Percentiles rank a stretch among this genome's conserved stretches.
These are phyloP conservation scores for Nigrograna mackinnonii DNA, from an alignment of 2,329 filamentous ascomycete species.

Conservation along the genomic window DNA sequence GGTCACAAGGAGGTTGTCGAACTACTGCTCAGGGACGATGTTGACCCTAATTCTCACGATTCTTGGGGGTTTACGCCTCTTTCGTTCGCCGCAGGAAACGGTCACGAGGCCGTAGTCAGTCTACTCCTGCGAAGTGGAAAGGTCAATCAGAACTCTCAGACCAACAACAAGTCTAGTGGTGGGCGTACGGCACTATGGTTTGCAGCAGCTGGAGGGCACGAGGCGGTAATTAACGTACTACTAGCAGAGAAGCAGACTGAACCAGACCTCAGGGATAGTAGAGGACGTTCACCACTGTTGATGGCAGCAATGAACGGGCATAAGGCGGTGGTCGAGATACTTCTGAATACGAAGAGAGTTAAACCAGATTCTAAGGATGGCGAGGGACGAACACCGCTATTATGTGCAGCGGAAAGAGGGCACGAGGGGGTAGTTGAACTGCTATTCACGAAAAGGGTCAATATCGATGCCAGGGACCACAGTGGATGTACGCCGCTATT, in stretches of 20 bases:
- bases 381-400: slow-evolving; percentile 6
- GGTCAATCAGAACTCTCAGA: too few relatives aligned
- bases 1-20: background rate
- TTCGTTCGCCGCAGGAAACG: background rate
- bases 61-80: too few relatives aligned
- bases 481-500: too few relatives aligned
- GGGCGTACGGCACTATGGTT: background rate
- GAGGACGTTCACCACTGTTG: slow-evolving; percentile 1
- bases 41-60: background rate
- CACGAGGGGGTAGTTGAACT: slow-evolving; percentile 4
- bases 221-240: background rate
- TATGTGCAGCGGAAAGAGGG: slow-evolving; percentile 1
- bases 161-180: background rate
- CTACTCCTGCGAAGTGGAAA: background rate
- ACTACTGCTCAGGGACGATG: background rate
- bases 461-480: too few relatives aligned
- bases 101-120: background rate
- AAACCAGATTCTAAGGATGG: slow-evolving; percentile 1
- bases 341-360: background rate
- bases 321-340: background rate
- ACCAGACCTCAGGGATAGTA: background rate
- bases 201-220: background rate
- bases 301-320: background rate
- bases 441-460: slow-evolving; percentile 3
- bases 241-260: background rate